Conservation (phyloP, 164 flowering plant genomes). For the Chloranthus sessilifolius region DNA sequence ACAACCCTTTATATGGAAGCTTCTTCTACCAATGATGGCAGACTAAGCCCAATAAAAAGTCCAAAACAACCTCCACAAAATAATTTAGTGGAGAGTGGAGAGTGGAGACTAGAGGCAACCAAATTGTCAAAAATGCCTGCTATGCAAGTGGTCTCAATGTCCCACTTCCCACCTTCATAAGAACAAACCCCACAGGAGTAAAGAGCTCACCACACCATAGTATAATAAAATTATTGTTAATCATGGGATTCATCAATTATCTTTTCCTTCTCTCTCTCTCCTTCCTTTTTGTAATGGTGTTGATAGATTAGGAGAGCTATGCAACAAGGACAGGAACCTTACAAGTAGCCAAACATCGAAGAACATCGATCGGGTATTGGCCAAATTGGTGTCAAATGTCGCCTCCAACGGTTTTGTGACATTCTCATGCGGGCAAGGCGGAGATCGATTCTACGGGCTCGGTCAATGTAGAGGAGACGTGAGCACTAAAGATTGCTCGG, state of each 20-base stretch:
- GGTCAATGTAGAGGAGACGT: constrained; percentile 12
- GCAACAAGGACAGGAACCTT: neutral
- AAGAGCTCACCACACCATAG: no score
- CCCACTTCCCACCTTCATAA: no score
- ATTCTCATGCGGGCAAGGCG: neutral
- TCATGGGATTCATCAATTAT: neutral
- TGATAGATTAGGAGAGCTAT: constrained; percentile 3
- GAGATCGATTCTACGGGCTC: constrained; percentile 1
- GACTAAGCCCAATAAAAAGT: no score
- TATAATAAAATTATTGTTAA: no score
- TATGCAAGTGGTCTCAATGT: no score
- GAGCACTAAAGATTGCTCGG: constrained; percentile 2
- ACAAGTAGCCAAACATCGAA: neutral
- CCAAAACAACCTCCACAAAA: no score
- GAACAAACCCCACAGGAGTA: no score
- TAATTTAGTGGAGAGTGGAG: no score
- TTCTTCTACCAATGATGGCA: no score
- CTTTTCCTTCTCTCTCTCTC: constrained; percentile 3
- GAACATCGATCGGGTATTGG: constrained; percentile 1
- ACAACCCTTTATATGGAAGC: no score
- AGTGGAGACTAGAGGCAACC: no score
- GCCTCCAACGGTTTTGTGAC: constrained; percentile 1
- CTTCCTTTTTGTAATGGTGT: neutral
- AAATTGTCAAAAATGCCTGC: no score
- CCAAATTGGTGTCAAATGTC: constrained; percentile 1